Evolutionary conservation across 2,329 filamentous ascomycete species (phyloP).

Genomic region (Penicillium sp.): DNA sequence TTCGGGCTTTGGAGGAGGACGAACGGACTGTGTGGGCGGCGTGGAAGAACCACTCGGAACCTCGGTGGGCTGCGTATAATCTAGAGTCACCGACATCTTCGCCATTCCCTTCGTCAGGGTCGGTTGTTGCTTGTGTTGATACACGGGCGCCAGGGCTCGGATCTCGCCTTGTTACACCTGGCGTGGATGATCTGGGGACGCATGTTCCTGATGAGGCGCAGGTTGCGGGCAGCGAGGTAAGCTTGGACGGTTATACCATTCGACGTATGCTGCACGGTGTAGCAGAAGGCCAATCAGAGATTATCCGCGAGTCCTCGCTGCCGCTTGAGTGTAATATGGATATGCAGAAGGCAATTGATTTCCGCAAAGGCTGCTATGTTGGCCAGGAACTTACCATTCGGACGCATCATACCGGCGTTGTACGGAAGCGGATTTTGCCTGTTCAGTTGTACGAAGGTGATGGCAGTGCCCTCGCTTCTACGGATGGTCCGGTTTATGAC

Average conservation of each 20-base stretch:
- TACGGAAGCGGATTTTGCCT: conserved; percentile 86
- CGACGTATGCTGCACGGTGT: conserved; percentile 80
- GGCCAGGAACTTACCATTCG: conserved; percentile 96
- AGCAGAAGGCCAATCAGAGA: conserved; percentile 82
- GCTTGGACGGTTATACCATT: conserved; percentile 69
- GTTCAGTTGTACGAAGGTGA: conserved; percentile 68
- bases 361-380: conserved; percentile 94
- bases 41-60: conserved; percentile 65
- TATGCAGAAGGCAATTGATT: conserved; percentile 82
- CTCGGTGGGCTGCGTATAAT: conserved; percentile 46
- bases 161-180: conserved; percentile 44
- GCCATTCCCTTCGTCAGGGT: conserved; percentile 32
- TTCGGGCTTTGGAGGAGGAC: conserved; percentile 67
- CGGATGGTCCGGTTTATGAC: conserved; percentile 53
- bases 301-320: conserved; percentile 71
- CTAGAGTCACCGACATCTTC: conserved; percentile 40
- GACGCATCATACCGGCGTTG: conserved; percentile 91
- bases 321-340: conserved; percentile 92
- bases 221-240: conserved; percentile 53
- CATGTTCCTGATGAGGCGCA: conserved; percentile 39
- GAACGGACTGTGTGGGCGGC: conserved; percentile 74
- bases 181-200: conserved; percentile 38
- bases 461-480: conserved; percentile 45
- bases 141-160: conserved; percentile 48
- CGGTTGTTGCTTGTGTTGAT: conserved; percentile 43